A percentile compares a stretch with the other conserved stretches of the same genome.
phyloP scores from a whole-genome alignment of 2,329 filamentous ascomycete species.

The Aspergillus quadrilineatus region DNA sequence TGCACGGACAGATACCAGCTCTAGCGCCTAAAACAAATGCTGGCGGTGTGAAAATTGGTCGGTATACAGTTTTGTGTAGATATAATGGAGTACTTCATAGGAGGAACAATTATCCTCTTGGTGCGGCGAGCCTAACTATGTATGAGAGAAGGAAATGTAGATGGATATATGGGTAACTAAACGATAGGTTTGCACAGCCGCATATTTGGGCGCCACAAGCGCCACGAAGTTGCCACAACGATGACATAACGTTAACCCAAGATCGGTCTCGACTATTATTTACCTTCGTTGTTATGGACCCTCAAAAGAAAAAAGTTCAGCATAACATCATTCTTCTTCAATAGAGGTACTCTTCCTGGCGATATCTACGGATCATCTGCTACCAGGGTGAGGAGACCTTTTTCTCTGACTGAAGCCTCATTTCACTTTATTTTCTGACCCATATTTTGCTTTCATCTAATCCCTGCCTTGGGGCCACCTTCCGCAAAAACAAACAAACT shows the following conservation, averaged over 20 bases:
- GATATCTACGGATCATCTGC: not conserved
- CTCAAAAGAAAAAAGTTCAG: slow-evolving; percentile 11
- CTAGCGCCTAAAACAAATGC: no score
- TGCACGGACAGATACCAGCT: no score
- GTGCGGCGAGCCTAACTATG: no score
- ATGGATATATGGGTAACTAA: no score
- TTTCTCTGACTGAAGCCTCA: not conserved
- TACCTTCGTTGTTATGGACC: slow-evolving; percentile 16
- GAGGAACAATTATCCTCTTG: no score
- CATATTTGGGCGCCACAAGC: slow-evolving; percentile 1
- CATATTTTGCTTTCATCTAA: not conserved
- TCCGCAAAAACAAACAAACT: slow-evolving; percentile 19
- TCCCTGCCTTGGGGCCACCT: slow-evolving; percentile 10
- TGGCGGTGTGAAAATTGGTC: no score
- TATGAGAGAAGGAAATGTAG: no score
- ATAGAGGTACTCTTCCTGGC: not conserved
- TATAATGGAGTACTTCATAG: not conserved
- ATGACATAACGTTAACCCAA: slow-evolving; percentile 18
- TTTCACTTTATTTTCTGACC: not conserved
- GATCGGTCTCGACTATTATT: slow-evolving; percentile 10
- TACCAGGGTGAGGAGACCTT: not conserved
- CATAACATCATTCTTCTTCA: slow-evolving; percentile 5
- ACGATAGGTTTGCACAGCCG: not conserved
- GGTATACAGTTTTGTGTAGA: not conserved
- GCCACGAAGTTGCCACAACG: slow-evolving; percentile 25